Evolutionary conservation across 441 rosid species (phyloP).

Genomic region (California macrophylla): DNA sequence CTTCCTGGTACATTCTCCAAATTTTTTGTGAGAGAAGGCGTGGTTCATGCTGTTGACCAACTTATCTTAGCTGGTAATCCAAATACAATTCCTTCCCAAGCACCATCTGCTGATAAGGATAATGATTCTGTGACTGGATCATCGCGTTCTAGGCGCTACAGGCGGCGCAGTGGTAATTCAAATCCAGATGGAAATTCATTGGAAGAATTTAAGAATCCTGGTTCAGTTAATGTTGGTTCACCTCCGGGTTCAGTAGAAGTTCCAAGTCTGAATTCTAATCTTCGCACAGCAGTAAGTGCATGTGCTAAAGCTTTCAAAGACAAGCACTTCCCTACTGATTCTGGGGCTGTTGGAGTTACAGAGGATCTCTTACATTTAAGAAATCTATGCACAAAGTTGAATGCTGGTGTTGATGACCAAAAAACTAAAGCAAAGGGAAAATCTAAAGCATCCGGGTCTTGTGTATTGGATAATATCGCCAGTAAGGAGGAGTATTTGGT

Average conservation of each 20-base stretch:
- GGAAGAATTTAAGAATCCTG: conserved; percentile 58
- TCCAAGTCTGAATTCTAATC: conserved; percentile 56
- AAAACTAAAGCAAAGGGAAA: conserved; percentile 85
- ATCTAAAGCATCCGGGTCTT: conserved; percentile 63
- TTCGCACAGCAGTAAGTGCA: conserved; percentile 65
- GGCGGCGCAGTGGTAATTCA: conserved; percentile 62
- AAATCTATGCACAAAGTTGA: conserved; percentile 73
- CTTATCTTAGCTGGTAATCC: conserved; percentile 69
- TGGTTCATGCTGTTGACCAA: conserved; percentile 96
- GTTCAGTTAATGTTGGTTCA: conserved; percentile 48
- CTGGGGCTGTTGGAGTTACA: conserved; percentile 77
- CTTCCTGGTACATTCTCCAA: conserved; percentile 93
- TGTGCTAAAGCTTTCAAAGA: conserved; percentile 89
- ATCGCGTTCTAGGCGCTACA: conserved; percentile 83
- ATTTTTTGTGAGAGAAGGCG: conserved; percentile 94
- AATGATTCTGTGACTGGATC: conserved; percentile 62
- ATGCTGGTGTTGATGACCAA: conserved; percentile 73
- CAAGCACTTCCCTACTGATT: conserved; percentile 70
- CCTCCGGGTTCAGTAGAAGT: conserved; percentile 59
- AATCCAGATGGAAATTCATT: conserved; percentile 55
- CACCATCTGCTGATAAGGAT: conserved; percentile 59
- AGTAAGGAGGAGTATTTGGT: conserved; percentile 76
- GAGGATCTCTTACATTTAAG: conserved; percentile 86
- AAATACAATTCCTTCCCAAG: conserved; percentile 33
- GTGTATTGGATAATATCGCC: conserved; percentile 45